Base-by-base conservation (phyloP, 2,329 filamentous ascomycete species). In the Botrytis squamosa region DNA sequence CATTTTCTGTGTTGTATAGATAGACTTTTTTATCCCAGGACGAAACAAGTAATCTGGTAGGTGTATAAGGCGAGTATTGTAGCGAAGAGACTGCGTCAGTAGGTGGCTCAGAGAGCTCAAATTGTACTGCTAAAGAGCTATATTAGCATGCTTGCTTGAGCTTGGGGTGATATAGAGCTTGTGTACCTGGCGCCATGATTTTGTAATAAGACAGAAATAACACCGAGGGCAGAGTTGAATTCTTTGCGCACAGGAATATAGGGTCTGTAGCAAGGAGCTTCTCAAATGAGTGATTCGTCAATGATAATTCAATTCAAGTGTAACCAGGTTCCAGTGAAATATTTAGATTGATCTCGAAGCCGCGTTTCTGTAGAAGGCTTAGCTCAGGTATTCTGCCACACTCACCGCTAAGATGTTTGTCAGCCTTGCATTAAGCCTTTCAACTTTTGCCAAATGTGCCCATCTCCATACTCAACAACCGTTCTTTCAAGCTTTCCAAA, bases 11-110 rank as follows among this genome's bases (percentile, higher is more conserved):
- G 81, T 97, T 93, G 86, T 98, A 98, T 70, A 95, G 87, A 83
- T 98, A 97, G 73, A 97, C 90, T 82, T 93, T 90, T 83, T 91
- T 93, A 84, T 98, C 95, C 96, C 96, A 99, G 73, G 94, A 97
- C 18, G 95, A 92, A 78, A 95, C 95, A n/a, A 97, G 89, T 55
- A 99, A 88, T 78, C 91, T 92, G 71, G 87, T 89, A 4, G 91
- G 88, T n/a, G 91, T 90, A 75, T 87, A 85, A 52, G 94, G 93
- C 77, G 95, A 93, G 86, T 97, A 99, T 80, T 90, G 90, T 80
- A 98, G 86, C 38, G 94, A 88, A 66, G 95, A 97, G 79, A 98
- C 92, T 79, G 92, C 93, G 84, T 99, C 96, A 78, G 88, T 88
- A 18, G 96, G 96, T 65, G 94, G 91, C 79, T 93, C 89, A 75